phyloP scores from a whole-genome alignment of 2,329 filamentous ascomycete genomes.

The Fusarium dlaminii region DNA sequence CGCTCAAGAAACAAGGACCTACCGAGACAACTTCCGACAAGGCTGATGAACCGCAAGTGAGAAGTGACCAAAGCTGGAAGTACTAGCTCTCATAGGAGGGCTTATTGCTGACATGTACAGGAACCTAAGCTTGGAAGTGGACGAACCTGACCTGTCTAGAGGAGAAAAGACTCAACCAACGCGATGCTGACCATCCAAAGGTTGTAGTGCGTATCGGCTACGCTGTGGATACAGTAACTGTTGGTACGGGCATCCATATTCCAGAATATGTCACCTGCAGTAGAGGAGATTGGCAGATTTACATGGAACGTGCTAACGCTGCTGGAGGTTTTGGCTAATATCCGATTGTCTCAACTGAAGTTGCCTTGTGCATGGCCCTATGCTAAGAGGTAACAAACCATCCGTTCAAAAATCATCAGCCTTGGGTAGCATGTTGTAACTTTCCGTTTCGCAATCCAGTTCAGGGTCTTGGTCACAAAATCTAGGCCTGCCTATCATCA shows the following conservation, averaged over 20 bases:
- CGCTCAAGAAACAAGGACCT: neutral
- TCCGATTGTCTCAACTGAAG: neutral
- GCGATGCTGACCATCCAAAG: conserved; percentile 17
- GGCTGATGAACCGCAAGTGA: conserved; percentile 16
- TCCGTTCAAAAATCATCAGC: neutral
- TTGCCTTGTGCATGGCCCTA: neutral
- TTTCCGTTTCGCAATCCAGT: neutral
- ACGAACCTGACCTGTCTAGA: conserved; percentile 9
- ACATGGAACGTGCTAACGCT: neutral
- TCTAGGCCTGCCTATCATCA: neutral
- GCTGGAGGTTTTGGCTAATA: neutral
- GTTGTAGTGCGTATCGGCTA: neutral
- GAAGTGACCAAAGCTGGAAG: conserved; percentile 2
- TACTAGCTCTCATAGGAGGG: neutral
- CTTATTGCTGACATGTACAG: conserved; percentile 5
- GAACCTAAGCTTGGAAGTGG: neutral
- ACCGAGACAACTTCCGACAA: conserved; percentile 4
- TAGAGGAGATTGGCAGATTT: neutral
- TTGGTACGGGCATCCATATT: neutral
- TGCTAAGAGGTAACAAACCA: neutral
- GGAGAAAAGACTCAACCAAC: neutral
- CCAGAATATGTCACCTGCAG: neutral
- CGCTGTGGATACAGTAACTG: neutral
- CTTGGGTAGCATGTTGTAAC: neutral
- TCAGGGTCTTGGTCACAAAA: neutral